Base-by-base conservation (phyloP, 1,139 yeast genomes). In the Kodamaea suecica region DNA sequence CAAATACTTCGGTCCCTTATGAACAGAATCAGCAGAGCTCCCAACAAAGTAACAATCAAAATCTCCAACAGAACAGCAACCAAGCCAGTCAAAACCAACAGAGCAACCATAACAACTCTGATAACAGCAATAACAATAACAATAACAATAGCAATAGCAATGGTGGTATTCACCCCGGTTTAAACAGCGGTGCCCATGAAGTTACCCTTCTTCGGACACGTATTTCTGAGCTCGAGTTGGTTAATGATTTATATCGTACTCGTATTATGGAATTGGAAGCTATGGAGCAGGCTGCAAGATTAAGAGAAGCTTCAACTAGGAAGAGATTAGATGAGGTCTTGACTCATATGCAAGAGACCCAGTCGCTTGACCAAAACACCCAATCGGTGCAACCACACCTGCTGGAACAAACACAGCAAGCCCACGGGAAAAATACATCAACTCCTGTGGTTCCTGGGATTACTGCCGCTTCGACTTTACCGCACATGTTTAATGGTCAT, bases 191-290 rank as follows among this genome's bases (percentile, higher is more conserved):
- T 27, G 35, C 27, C 34, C 75, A 70, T 45, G 80, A 74, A 45
- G 61, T 71, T 14, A 76, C 78, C 13, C 64, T 69, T 29, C 64
- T 87, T 41, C 76, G 78, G 43, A 84, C 95, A 0, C 69, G 95
- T 39, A 85, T 88, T 15, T 78, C 86, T n/a, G 97, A 90, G 55
- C 70, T 90, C 40, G 97, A 90, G 56, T 68, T 90, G 30, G 95
- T 90, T 27, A 88, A 87, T 51, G 97, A 88, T 53, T 66, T 90
- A 42, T 84, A 85, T 63, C 74, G 86, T 46, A 77, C 92, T 4
- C 75, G 95, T 47, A 85, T 90, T 34, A 68, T 75, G 60, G 96
- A 90, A 53, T 67, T 90, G 43, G 96, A 90, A 56, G 77, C 78
- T 17, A 64, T 75, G 64, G 92, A 84, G 50, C 70, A 68, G 34